Evolutionary conservation across 768 basidiomycete species (phyloP).

Genomic region (Kwoniella mangroviensis): DNA sequence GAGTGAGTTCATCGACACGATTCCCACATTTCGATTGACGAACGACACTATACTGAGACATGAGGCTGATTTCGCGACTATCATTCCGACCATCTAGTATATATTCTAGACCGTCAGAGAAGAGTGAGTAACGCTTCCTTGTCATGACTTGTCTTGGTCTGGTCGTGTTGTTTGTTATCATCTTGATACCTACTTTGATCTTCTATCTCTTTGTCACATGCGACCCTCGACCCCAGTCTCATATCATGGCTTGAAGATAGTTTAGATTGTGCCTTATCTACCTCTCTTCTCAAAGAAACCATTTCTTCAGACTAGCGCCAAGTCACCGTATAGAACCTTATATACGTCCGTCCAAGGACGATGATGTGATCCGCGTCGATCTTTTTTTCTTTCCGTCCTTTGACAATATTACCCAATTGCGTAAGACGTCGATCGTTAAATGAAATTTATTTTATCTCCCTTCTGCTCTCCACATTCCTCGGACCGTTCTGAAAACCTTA

Average conservation of each 20-base stretch:
- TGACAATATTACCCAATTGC: background rate
- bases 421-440: constrained; percentile 1
- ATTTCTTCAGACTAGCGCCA: background rate
- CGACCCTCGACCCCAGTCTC: constrained; percentile 4
- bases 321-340: background rate
- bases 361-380: background rate
- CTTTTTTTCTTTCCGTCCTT: background rate
- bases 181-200: background rate
- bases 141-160: background rate
- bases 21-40: background rate
- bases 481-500: background rate
- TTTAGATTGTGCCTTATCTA: constrained; percentile 7
- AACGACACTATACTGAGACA: background rate
- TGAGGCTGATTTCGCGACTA: background rate
- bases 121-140: background rate
- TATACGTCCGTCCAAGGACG: background rate
- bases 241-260: constrained; percentile 8
- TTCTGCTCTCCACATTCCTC: background rate
- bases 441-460: background rate
- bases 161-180: constrained; percentile 1
- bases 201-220: background rate
- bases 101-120: background rate
- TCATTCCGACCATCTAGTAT: background rate
- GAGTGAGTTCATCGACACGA: background rate
- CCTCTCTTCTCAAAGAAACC: background rate